Evolutionary conservation across 139 green algal genomes (phyloP).

Genomic region (Pleodorina starrii): DNA sequence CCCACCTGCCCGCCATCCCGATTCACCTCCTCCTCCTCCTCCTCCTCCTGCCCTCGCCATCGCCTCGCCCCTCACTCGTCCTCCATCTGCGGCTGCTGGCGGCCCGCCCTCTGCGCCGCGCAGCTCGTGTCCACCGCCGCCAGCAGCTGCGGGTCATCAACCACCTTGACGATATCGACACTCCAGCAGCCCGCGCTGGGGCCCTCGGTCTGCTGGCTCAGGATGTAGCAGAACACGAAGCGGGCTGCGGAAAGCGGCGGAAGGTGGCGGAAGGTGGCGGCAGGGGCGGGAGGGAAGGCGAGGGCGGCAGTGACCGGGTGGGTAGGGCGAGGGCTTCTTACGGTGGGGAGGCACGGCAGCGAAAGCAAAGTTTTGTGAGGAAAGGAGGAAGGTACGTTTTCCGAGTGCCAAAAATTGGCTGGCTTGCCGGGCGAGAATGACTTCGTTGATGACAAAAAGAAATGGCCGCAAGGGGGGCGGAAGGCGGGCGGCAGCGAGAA

Average conservation of each 20-base stretch:
- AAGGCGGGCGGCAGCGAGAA: neutral
- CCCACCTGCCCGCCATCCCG: no score
- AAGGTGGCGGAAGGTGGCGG: neutral
- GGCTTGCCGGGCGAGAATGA: no score
- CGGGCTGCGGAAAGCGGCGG: neutral
- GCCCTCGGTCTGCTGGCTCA: constrained; percentile 26
- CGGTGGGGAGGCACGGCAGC: neutral
- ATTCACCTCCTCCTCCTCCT: no score
- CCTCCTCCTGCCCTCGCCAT: no score
- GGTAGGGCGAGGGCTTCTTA: neutral
- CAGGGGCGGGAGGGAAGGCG: neutral
- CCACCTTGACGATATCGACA: constrained; percentile 41
- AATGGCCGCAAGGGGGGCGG: neutral
- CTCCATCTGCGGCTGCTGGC: neutral
- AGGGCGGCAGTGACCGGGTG: neutral
- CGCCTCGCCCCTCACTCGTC: neutral
- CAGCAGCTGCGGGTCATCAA: constrained; percentile 14
- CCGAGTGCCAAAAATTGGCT: no score
- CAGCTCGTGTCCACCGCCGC: constrained; percentile 31
- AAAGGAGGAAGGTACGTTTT: neutral
- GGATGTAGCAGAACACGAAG: constrained; percentile 50
- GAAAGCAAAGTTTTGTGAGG: neutral
- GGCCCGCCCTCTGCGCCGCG: neutral
- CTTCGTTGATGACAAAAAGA: neutral
- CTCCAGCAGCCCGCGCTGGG: constrained; percentile 7